Conservation (phyloP, 176 grass and related monocot species). For the Bolboschoenus planiculmis region DNA sequence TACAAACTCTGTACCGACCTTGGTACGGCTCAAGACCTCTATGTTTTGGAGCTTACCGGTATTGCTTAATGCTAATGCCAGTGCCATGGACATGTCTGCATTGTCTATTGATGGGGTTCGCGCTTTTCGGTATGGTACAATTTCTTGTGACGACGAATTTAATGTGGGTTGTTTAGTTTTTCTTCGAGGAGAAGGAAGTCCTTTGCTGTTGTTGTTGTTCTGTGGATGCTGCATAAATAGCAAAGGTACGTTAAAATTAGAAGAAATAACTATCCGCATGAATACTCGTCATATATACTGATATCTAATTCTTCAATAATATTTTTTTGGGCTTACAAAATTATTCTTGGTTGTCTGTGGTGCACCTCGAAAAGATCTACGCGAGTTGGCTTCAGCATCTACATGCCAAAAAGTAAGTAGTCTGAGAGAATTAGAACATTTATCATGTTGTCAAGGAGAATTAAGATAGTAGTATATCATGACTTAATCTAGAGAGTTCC, state of each 20-base stretch:
- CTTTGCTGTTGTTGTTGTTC: conserved; percentile 8
- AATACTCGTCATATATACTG: not conserved
- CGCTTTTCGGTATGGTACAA: conserved; percentile 57
- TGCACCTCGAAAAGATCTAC: conserved; percentile 21
- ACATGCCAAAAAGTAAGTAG: conserved; percentile 2
- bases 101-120: conserved; percentile 12
- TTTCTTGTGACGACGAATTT: conserved; percentile 27
- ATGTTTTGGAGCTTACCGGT: conserved; percentile 83
- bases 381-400: conserved; percentile 41
- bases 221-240: conserved; percentile 13
- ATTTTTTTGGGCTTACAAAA: conserved; percentile 22
- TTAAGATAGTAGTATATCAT: conserved; percentile 1
- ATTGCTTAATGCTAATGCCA: conserved; percentile 82
- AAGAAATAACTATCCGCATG: not conserved
- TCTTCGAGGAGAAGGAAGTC: conserved; percentile 24
- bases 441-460: not conserved
- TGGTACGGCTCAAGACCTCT: conserved; percentile 32
- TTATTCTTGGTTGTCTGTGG: conserved; percentile 32
- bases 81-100: conserved; percentile 63
- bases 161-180: conserved; percentile 18
- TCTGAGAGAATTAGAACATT: not conserved
- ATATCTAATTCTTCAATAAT: conserved; percentile 17
- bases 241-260: not conserved
- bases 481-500: not conserved
- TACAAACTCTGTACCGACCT: conserved; percentile 31